A percentile compares a stretch with the other conserved stretches of the same genome.
Evolutionary conservation across 768 basidiomycete species (phyloP).

Genomic region (Tylopilus subfusipes): DNA sequence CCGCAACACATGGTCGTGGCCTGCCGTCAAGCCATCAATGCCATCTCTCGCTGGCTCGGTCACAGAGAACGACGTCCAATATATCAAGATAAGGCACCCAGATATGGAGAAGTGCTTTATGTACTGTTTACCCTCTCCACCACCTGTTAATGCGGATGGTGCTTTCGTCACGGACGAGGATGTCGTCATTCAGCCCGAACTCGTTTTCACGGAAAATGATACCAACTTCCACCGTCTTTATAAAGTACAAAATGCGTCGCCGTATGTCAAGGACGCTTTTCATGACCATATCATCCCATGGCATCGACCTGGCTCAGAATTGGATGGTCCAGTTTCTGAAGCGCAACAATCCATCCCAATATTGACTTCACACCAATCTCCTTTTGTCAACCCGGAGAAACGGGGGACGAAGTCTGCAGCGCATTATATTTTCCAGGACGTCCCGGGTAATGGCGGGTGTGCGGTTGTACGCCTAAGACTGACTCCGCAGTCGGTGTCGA

Average conservation of each 20-base stretch:
- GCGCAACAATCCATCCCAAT: background rate
- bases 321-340: background rate
- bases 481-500: slow-evolving; percentile 70
- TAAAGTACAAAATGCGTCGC: slow-evolving; percentile 76
- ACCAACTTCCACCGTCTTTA: slow-evolving; percentile 94
- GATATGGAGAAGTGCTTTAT: slow-evolving; percentile 73
- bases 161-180: slow-evolving; percentile 62
- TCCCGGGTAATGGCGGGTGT: slow-evolving; percentile 90
- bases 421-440: slow-evolving; percentile 82
- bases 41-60: slow-evolving; percentile 55
- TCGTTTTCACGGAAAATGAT: slow-evolving; percentile 96
- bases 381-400: slow-evolving; percentile 81
- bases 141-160: slow-evolving; percentile 75
- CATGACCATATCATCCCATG: slow-evolving; percentile 93
- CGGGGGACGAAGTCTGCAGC: slow-evolving; percentile 91
- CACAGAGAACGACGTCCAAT: slow-evolving; percentile 49
- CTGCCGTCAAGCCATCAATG: slow-evolving; percentile 59
- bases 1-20: slow-evolving; percentile 99
- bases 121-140: slow-evolving; percentile 89
- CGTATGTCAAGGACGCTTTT: slow-evolving; percentile 94
- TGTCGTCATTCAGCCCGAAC: slow-evolving; percentile 62
- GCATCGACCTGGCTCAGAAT: slow-evolving; percentile 57
- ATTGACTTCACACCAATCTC: background rate
- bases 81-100: slow-evolving; percentile 70
- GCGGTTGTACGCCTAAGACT: slow-evolving; percentile 93